Evolutionary conservation across 495 filamentous ascomycete genomes (phyloP), one percentile per base, ranked within the genome.

Genomic region (Hypoxylon fuscum): DNA sequence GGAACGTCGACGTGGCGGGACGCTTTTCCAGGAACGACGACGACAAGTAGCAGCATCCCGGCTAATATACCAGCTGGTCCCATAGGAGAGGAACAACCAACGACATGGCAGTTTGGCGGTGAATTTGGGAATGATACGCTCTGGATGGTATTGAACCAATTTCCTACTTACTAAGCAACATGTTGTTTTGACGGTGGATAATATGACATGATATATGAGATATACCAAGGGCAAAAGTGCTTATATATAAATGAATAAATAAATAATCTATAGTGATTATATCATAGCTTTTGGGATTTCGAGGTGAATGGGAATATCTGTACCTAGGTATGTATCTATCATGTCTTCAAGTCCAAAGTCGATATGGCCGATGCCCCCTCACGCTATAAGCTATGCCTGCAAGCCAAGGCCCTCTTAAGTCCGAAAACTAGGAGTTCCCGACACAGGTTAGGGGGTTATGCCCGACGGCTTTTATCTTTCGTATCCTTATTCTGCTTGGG

Each of bases 111-210:
- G 34, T 68, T 62, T 71, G 74, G 74, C 47, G 83, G 81, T 1
- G 76, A 79, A 51, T 83, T 85, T 66, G 77, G 75, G 17, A 76
- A 76, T 44, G 78, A 82, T 59, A 84, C 78, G 47, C 77, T 84
- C 29, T 84, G 81, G 81, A 78, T 68, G 43, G 63, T 84, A 46
- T 61, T 84, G 57, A 84, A 84, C 64, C 78, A 78, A 58, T 81
- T 70, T 40, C 69, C 69, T 46, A 68, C 59, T 31, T 63, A 63
- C 46, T 68, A 46, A 50, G 42, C n/a, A 15, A 29, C 27, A 9
- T 32, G 29, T 43, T 23, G 38, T 40, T 18, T 55, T 47, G 27
- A 40, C 12, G 29, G 40, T 35, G 41, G 21, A 35, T 2, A 7
- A 23, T 8, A 15, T 27, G 22, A 18, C 17, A n/a, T 15, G 9